These are phyloP conservation scores for Lactifluus piperatus DNA, from an alignment of 768 basidiomycete species.

Conservation along the genomic window DNA sequence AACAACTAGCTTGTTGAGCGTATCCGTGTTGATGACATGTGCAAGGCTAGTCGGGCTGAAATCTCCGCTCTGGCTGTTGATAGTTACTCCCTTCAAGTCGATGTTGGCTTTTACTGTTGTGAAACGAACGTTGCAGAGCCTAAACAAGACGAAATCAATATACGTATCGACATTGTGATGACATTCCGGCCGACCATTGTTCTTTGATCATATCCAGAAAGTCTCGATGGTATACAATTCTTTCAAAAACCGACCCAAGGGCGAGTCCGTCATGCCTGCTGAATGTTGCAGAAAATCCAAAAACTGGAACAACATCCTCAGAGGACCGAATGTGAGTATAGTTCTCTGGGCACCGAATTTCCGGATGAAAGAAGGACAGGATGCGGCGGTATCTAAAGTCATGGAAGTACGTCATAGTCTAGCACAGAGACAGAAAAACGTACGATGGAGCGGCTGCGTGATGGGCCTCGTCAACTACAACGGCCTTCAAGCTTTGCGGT, in stretches of 20 bases:
- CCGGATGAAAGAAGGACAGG: conserved; percentile 70
- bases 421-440: conserved; percentile 21
- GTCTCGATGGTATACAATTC: conserved; percentile 87
- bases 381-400: conserved; percentile 66
- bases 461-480: conserved; percentile 91
- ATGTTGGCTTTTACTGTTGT: conserved; percentile 74
- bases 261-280: conserved; percentile 86
- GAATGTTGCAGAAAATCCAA: conserved; percentile 96
- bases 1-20: conserved; percentile 70
- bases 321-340: conserved; percentile 22
- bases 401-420: conserved; percentile 7
- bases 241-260: conserved; percentile 80
- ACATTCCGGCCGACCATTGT: conserved; percentile 49
- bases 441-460: conserved; percentile 91
- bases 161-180: background rate
- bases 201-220: conserved; percentile 91
- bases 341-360: conserved; percentile 48
- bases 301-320: conserved; percentile 58
- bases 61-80: conserved; percentile 67
- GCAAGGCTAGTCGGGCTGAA: conserved; percentile 75
- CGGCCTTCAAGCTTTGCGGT: conserved; percentile 53
- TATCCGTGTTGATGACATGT: conserved; percentile 70
- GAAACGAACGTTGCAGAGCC: conserved; percentile 84
- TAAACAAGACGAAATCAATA: conserved; percentile 20
- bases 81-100: conserved; percentile 54